Evolutionary conservation across 768 basidiomycete species (phyloP), one percentile per base, ranked within the genome.

Genomic region (Candolleomyces aberdarensis): DNA sequence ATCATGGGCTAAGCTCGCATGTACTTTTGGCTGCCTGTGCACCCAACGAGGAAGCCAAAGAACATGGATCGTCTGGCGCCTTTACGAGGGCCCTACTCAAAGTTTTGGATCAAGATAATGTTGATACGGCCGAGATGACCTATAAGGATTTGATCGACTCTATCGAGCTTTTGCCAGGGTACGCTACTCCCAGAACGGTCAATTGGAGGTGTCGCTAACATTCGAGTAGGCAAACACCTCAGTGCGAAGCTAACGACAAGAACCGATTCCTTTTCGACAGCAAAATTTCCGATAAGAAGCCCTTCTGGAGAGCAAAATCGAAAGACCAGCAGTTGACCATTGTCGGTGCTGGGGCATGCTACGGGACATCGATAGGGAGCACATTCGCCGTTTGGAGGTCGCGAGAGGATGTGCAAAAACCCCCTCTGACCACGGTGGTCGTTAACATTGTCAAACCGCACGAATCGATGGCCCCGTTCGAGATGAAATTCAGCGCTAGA

Each of bases 1-100:
- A 32, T 7, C 20, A 20, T 29, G 58, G 51, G 5, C 32, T 57
- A 29, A 43, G 44, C 20, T 61, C 62, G 1, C 62, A 65, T 31
- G 54, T 63, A 11, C 55, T 63, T 6, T 48, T 65, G 1, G 56
- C 62, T 32, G 64, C 64, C 9, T 65, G 64, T 47, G 49, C 50
- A 1, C 39, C 50, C 5, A 31, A 57, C 10, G 59, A 63, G 20
- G 22, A 52, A 29, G 50, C 50, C 1, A 19, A 5, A 15, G 50
- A 52, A 15, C 19, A 15, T 32, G 50, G 50, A 1, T 6, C 22
- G 2, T 32, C 22, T 8, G 50, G 50, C 17, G 50, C 22, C 50
- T 52, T 52, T 32, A 52, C 50, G 20, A 26, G 17, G 50, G 50
- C 50, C 22, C 31, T 52, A 22, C 22, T 52, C 20, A 52, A 26